Percentiles rank a stretch among this genome's conserved stretches.
Conservation (phyloP, 805 yeast genomes). For the Spathaspora hagerdaliae region DNA sequence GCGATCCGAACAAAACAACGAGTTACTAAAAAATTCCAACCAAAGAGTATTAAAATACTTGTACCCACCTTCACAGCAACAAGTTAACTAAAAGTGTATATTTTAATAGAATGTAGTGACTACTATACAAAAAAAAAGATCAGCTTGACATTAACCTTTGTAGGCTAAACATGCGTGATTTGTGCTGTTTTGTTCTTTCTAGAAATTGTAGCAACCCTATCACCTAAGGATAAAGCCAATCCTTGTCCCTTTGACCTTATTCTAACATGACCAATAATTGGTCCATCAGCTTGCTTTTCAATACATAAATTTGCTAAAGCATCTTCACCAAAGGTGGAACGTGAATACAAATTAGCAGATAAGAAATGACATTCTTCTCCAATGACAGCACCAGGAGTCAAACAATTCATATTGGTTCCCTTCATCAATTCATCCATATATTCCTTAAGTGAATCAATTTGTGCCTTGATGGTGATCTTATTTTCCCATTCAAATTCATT, state of each 20-base stretch:
- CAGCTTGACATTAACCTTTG: neutral
- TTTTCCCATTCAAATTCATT: constrained; percentile 99
- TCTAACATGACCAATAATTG: constrained; percentile 89
- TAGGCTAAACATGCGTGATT: neutral
- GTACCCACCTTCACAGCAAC: neutral
- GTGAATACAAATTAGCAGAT: constrained; percentile 90
- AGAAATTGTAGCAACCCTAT: constrained; percentile 82
- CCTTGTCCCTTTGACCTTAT: constrained; percentile 98
- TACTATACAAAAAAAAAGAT: neutral
- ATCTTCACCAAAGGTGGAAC: constrained; percentile 94
- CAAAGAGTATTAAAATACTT: constrained; percentile 3
- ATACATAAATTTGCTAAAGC: constrained; percentile 94
- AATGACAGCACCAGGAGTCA: constrained; percentile 88
- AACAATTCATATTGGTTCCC: constrained; percentile 90
- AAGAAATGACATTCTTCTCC: constrained; percentile 88
- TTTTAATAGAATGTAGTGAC: neutral
- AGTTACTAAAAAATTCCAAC: constrained; percentile 5
- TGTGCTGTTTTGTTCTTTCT: constrained; percentile 33
- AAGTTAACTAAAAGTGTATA: neutral
- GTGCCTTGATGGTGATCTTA: constrained; percentile 83
- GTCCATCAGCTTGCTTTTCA: constrained; percentile 72
- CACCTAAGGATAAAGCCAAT: constrained; percentile 90
- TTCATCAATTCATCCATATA: constrained; percentile 72
- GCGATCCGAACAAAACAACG: constrained; percentile 11
- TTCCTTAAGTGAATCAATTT: constrained; percentile 60